Evolutionary conservation across 2,329 filamentous ascomycete species (phyloP).

Genomic region (Aspergillus tamarii): DNA sequence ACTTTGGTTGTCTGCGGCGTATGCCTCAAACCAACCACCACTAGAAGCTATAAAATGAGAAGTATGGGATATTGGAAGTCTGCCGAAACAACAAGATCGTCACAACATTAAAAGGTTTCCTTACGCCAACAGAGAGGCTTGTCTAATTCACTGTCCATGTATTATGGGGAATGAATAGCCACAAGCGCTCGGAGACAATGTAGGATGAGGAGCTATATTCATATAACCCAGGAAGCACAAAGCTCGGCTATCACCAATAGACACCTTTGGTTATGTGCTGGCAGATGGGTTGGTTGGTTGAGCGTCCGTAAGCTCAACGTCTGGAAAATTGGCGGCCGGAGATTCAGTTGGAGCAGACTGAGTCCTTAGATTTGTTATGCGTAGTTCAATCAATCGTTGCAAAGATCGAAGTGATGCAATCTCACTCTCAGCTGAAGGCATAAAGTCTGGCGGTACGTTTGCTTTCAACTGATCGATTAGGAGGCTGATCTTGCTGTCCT

Average conservation of each 20-base stretch:
- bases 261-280: not conserved
- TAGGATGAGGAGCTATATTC: not conserved
- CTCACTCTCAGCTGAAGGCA: slow-evolving; percentile 32
- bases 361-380: slow-evolving; percentile 28
- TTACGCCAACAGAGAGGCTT: not conserved
- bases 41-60: not conserved
- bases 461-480: slow-evolving; percentile 38
- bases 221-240: not conserved
- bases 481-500: slow-evolving; percentile 28
- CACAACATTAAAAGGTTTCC: slow-evolving; percentile 2
- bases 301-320: not conserved
- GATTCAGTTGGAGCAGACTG: slow-evolving; percentile 4
- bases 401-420: slow-evolving; percentile 34
- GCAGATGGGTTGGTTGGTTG: not conserved
- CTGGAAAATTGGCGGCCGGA: not conserved
- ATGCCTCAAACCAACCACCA: not conserved
- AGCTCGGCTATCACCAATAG: not conserved
- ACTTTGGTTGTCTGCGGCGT: not conserved
- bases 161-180: no score
- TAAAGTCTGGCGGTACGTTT: slow-evolving; percentile 27
- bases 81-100: not conserved
- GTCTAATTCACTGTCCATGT: not conserved
- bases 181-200: not conserved
- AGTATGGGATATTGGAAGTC: not conserved
- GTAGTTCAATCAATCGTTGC: slow-evolving; percentile 35